These are phyloP conservation scores for Didymella glomerata DNA, from an alignment of 2,329 filamentous ascomycete genomes.

Conservation along the genomic window DNA sequence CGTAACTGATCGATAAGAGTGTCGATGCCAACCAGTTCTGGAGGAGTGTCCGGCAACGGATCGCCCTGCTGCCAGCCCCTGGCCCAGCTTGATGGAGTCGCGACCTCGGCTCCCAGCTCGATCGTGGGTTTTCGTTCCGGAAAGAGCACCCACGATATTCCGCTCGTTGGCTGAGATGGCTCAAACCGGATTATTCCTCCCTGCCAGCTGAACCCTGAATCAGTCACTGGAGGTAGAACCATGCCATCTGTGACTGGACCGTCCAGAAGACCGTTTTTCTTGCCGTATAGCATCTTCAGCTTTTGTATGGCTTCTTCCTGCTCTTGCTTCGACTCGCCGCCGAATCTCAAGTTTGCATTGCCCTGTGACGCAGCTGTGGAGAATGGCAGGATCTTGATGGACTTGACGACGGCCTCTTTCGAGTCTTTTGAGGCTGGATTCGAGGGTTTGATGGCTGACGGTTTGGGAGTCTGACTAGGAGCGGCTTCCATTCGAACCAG, in stretches of 20 bases:
- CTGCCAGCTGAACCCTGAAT: conserved; percentile 71
- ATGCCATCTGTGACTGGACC: conserved; percentile 92
- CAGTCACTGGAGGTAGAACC: conserved; percentile 69
- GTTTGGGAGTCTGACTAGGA: conserved; percentile 72
- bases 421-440: conserved; percentile 45
- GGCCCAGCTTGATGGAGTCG: conserved; percentile 65
- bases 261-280: conserved; percentile 71
- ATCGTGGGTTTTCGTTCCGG: conserved; percentile 77
- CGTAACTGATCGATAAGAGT: conserved; percentile 74
- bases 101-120: conserved; percentile 78
- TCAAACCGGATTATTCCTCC: conserved; percentile 86
- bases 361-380: conserved; percentile 63
- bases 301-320: conserved; percentile 78
- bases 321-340: conserved; percentile 84
- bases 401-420: conserved; percentile 63
- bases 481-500: conserved; percentile 88
- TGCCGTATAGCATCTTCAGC: conserved; percentile 75
- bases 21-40: conserved; percentile 85
- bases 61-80: conserved; percentile 63
- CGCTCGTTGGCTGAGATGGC: conserved; percentile 54
- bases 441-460: conserved; percentile 56
- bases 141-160: conserved; percentile 75
- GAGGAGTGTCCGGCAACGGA: conserved; percentile 61
- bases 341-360: conserved; percentile 78
- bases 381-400: conserved; percentile 85